Conservation (phyloP, 495 filamentous ascomycete genomes). For the Talaromyces thailandensis region DNA sequence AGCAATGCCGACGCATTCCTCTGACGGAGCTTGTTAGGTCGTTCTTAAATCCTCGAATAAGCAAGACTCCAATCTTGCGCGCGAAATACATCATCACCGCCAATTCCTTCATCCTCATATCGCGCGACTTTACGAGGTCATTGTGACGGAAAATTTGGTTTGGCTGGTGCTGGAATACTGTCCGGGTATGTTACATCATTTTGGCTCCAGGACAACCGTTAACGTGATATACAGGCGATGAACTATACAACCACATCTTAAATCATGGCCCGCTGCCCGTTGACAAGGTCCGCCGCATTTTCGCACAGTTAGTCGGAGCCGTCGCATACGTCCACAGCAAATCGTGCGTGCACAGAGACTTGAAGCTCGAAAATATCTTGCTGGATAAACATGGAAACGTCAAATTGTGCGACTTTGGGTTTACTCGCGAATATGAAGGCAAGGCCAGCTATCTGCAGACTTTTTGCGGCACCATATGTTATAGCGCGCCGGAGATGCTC, state of each 20-base stretch:
- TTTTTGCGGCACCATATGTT: constrained; percentile 96
- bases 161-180: constrained; percentile 98
- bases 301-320: constrained; percentile 90
- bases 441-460: constrained; percentile 93
- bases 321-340: constrained; percentile 94
- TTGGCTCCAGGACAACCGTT: background rate
- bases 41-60: constrained; percentile 97
- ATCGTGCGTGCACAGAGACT: constrained; percentile 90
- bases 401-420: constrained; percentile 98
- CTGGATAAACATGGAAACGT: constrained; percentile 97
- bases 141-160: constrained; percentile 87
- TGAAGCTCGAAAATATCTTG: constrained; percentile 96
- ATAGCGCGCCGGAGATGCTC: constrained; percentile 96
- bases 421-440: constrained; percentile 94
- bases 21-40: constrained; percentile 47
- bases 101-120: constrained; percentile 98
- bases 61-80: constrained; percentile 87
- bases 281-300: constrained; percentile 90
- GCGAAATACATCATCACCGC: constrained; percentile 96
- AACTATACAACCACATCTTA: constrained; percentile 92
- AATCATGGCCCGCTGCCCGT: constrained; percentile 74
- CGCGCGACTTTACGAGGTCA: constrained; percentile 91
- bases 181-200: constrained; percentile 53
- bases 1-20: background rate
- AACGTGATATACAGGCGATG: constrained; percentile 58